These are phyloP conservation scores for Letharia lupina DNA, from an alignment of 495 filamentous ascomycete species.

Conservation along the genomic window DNA sequence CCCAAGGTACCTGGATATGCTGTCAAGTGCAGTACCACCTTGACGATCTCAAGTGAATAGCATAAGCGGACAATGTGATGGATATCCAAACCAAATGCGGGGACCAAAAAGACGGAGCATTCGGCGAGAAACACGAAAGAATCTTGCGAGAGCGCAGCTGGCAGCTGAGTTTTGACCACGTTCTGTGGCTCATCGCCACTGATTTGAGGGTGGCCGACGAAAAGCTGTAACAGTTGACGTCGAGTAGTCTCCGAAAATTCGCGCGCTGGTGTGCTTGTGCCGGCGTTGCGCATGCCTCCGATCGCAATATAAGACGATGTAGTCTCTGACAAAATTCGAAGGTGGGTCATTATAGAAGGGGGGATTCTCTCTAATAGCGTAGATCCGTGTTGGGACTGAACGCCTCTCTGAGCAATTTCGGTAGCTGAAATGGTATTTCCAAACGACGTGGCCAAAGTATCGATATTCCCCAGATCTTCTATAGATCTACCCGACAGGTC, in stretches of 20 bases:
- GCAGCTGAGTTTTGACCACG: slow-evolving; percentile 14
- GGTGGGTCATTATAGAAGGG: slow-evolving; percentile 69
- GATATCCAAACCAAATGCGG: slow-evolving; percentile 65
- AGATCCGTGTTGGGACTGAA: slow-evolving; percentile 63
- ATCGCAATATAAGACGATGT: slow-evolving; percentile 75
- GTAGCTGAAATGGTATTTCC: slow-evolving; percentile 83
- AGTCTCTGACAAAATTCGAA: slow-evolving; percentile 87
- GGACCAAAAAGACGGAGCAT: slow-evolving; percentile 58
- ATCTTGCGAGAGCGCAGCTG: slow-evolving; percentile 51
- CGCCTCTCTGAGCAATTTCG: slow-evolving; percentile 87
- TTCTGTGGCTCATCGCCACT: slow-evolving; percentile 19
- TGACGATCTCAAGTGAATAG: slow-evolving; percentile 85
- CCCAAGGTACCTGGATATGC: slow-evolving; percentile 34
- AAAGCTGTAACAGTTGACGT: slow-evolving; percentile 68
- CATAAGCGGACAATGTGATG: slow-evolving; percentile 80
- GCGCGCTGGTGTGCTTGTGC: slow-evolving; percentile 50
- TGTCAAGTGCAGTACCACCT: slow-evolving; percentile 52
- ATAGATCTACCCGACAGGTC: slow-evolving; percentile 28
- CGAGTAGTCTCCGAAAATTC: slow-evolving; percentile 65
- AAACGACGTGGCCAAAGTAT: slow-evolving; percentile 63
- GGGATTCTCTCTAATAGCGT: slow-evolving; percentile 81
- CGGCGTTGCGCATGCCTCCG: slow-evolving; percentile 53
- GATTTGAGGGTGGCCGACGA: slow-evolving; percentile 48
- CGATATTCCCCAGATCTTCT: slow-evolving; percentile 52
- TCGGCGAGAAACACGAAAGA: slow-evolving; percentile 82